Evolutionary conservation across 306 rosid species (phyloP).

Genomic region (Castanopsis chinensis): DNA sequence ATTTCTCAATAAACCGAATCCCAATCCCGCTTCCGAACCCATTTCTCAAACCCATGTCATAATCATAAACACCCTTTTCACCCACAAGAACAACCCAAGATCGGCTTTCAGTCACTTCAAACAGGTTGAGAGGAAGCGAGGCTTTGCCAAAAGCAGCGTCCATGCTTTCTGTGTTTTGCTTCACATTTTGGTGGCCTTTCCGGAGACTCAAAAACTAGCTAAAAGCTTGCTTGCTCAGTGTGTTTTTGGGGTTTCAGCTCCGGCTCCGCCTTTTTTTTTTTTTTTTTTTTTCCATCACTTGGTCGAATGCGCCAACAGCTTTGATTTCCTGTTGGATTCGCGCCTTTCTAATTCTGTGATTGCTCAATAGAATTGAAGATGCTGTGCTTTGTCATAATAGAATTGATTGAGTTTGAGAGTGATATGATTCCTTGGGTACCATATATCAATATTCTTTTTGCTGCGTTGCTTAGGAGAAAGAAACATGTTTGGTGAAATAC

Average conservation of each 20-base stretch:
- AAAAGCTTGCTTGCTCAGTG: constrained; percentile 35
- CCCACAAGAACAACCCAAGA: too few species aligned
- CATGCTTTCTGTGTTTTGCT: constrained; percentile 50
- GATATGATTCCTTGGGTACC: constrained; percentile 6
- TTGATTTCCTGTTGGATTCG: constrained; percentile 31
- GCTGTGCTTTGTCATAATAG: constrained; percentile 50
- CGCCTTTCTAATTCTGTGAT: constrained; percentile 48
- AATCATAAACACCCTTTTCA: too few species aligned
- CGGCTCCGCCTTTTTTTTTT: constrained; percentile 22
- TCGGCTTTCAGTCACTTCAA: too few species aligned
- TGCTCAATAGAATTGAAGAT: constrained; percentile 37
- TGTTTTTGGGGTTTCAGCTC: constrained; percentile 34
- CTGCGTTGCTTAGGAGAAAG: constrained; percentile 50
- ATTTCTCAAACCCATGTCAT: too few species aligned
- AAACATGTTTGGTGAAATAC: constrained; percentile 37
- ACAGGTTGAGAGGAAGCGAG: constrained; percentile 24
- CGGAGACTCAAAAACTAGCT: constrained; percentile 18
- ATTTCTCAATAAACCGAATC: too few species aligned
- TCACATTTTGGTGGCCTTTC: constrained; percentile 39
- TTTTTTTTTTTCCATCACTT: constrained; percentile 23
- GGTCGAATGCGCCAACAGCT: constrained; percentile 40
- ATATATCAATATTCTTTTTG: too few species aligned
- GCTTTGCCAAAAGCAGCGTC: constrained; percentile 27
- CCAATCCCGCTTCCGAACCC: too few species aligned
- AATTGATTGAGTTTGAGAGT: constrained; percentile 39